A percentile compares a stretch with the other conserved stretches of the same genome.
These are phyloP conservation scores for Hirsutella minnesotensis DNA, from an alignment of 2,329 filamentous ascomycete genomes.

Conservation along the genomic window DNA sequence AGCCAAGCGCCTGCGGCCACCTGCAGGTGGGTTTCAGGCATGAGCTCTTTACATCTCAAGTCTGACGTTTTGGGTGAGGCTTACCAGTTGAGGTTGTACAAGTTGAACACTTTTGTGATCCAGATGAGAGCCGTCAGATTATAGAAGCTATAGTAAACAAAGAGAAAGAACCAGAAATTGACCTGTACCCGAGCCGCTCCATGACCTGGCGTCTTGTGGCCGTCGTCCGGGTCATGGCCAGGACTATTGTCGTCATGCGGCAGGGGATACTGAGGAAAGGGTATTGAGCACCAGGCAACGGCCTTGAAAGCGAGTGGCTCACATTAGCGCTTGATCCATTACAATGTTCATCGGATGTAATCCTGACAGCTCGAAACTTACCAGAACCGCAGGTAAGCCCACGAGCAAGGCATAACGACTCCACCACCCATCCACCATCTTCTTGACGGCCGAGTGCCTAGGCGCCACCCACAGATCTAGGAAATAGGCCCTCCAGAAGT, in stretches of 20 bases:
- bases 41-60: slow-evolving; percentile 6
- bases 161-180: slow-evolving; percentile 62
- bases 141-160: slow-evolving; percentile 59
- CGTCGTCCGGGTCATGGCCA: slow-evolving; percentile 11
- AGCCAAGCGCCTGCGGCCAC: slow-evolving; percentile 53
- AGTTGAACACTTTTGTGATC: slow-evolving; percentile 62
- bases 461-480: slow-evolving; percentile 50
- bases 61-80: not conserved
- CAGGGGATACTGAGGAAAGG: slow-evolving; percentile 51
- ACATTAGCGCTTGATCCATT: too few relatives aligned
- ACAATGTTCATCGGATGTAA: too few relatives aligned
- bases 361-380: slow-evolving; percentile 26
- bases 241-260: slow-evolving; percentile 20
- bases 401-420: slow-evolving; percentile 49
- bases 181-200: slow-evolving; percentile 51
- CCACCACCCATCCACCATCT: slow-evolving; percentile 51
- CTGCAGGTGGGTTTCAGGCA: slow-evolving; percentile 13
- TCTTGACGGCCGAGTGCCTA: slow-evolving; percentile 43
- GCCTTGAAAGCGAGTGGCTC: slow-evolving; percentile 28
- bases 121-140: slow-evolving; percentile 55
- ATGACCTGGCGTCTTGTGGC: slow-evolving; percentile 43
- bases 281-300: slow-evolving; percentile 52
- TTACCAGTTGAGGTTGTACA: slow-evolving; percentile 58
- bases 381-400: slow-evolving; percentile 47
- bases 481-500: slow-evolving; percentile 23